A percentile compares a stretch with the other conserved stretches of the same genome.
Conservation (phyloP, 2,329 filamentous ascomycete genomes). For the Colletotrichum gigasporum region DNA sequence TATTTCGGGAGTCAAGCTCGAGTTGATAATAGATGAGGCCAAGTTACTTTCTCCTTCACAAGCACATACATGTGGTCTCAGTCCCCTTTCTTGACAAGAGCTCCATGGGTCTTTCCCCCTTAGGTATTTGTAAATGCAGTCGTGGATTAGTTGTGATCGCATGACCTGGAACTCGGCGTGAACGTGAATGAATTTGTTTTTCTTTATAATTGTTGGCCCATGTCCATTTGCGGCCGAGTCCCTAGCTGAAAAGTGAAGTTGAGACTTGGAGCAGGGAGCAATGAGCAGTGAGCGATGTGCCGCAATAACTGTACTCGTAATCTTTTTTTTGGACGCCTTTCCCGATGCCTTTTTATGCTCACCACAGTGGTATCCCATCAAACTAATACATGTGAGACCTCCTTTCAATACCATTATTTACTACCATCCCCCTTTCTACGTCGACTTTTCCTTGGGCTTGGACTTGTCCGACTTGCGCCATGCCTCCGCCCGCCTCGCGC, state of each 20-base stretch:
- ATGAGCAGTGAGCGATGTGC: too few relatives aligned
- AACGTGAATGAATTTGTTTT: neutral
- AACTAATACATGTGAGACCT: neutral
- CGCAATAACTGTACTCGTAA: too few relatives aligned
- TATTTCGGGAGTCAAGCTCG: slow-evolving; percentile 30
- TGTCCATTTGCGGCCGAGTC: too few relatives aligned
- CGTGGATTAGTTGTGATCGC: neutral
- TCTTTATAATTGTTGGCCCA: neutral
- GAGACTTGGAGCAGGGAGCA: too few relatives aligned
- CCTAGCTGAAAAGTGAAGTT: too few relatives aligned
- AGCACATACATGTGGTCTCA: slow-evolving; percentile 11
- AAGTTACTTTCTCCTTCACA: slow-evolving; percentile 26
- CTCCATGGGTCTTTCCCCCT: neutral
- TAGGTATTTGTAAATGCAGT: slow-evolving; percentile 21
- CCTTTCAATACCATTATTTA: neutral
- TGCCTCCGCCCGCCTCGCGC: slow-evolving; percentile 50
- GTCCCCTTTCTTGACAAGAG: neutral
- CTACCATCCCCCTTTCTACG: neutral
- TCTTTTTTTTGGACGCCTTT: slow-evolving; percentile 27
- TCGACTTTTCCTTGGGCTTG: slow-evolving; percentile 40
- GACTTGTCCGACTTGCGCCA: too few relatives aligned
- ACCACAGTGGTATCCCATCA: slow-evolving; percentile 2
- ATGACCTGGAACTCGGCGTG: neutral
- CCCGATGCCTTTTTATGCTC: neutral
- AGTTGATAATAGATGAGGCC: slow-evolving; percentile 33